These are phyloP conservation scores for Phytopythium delawarense DNA, from an alignment of 352 stramenopile species.

Conservation along the genomic window DNA sequence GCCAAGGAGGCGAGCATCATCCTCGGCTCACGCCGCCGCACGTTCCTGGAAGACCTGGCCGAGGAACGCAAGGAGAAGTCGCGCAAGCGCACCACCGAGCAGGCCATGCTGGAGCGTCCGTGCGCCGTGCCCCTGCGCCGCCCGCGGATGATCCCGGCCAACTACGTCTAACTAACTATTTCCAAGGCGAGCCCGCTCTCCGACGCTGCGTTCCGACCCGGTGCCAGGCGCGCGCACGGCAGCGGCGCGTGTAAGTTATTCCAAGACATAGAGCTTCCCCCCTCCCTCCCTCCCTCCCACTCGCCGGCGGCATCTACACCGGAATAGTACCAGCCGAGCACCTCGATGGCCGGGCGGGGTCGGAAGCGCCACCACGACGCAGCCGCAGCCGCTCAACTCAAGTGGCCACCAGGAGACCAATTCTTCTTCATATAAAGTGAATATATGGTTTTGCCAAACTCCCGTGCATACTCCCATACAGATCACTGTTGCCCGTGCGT, in stretches of 20 bases:
- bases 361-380: neutral
- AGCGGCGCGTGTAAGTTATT: slow-evolving; percentile 6
- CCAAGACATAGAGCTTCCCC: slow-evolving; percentile 2
- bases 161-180: slow-evolving; percentile 29
- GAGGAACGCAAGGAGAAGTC: slow-evolving; percentile 18
- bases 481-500: too few species aligned
- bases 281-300: neutral
- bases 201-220: neutral
- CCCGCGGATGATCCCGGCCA: slow-evolving; percentile 42
- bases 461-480: too few species aligned
- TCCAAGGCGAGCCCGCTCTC: neutral
- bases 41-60: slow-evolving; percentile 34
- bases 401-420: neutral
- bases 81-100: slow-evolving; percentile 9
- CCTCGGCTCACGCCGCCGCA: slow-evolving; percentile 43
- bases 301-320: neutral
- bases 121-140: slow-evolving; percentile 25
- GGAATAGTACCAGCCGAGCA: neutral
- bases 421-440: neutral
- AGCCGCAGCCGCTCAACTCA: neutral
- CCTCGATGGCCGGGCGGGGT: neutral
- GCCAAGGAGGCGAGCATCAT: slow-evolving; percentile 63
- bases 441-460: neutral
- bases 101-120: slow-evolving; percentile 17
- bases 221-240: neutral